A percentile compares a stretch with the other conserved stretches of the same genome.
These are phyloP conservation scores for Colletotrichum higginsianum DNA, from an alignment of 2,329 filamentous ascomycete species.

Conservation along the genomic window DNA sequence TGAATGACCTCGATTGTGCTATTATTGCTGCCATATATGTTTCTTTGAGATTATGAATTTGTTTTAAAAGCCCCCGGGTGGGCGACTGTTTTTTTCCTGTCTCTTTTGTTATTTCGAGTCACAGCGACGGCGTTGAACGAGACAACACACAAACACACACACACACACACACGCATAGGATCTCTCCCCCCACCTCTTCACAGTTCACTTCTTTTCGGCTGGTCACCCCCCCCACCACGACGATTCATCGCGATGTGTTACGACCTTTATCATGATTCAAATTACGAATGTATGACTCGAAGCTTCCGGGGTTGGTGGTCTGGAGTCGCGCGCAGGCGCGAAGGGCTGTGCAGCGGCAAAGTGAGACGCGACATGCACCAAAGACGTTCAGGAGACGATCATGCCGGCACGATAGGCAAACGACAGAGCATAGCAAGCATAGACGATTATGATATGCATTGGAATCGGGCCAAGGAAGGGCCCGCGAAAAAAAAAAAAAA, in stretches of 20 bases:
- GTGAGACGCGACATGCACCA: conserved; percentile 38
- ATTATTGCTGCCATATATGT: conserved; percentile 39
- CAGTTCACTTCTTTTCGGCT: conserved; percentile 42
- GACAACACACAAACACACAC: conserved; percentile 19
- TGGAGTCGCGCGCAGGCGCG: conserved; percentile 36
- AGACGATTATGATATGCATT: conserved; percentile 41
- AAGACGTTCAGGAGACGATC: conserved; percentile 40
- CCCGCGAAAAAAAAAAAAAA: conserved; percentile 13
- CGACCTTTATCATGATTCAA: conserved; percentile 44
- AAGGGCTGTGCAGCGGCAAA: conserved; percentile 34
- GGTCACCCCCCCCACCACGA: conserved; percentile 41
- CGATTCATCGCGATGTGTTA: conserved; percentile 44
- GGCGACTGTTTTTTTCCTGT: conserved; percentile 15
- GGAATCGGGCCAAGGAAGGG: conserved; percentile 23
- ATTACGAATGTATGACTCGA: conserved; percentile 45
- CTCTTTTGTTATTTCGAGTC: conserved; percentile 43
- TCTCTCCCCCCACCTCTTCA: conserved; percentile 12
- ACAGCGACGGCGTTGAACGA: conserved; percentile 45
- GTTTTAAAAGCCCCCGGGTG: conserved; percentile 29
- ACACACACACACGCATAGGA: not conserved
- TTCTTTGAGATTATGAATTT: conserved; percentile 25
- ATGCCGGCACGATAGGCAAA: conserved; percentile 44
- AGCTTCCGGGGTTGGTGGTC: conserved; percentile 35
- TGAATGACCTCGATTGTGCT: conserved; percentile 58
- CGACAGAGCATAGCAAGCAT: conserved; percentile 42